Evolutionary conservation across 2,329 filamentous ascomycete species (phyloP), one percentile per base, ranked within the genome.

Genomic region (Cytospora piceicola): DNA sequence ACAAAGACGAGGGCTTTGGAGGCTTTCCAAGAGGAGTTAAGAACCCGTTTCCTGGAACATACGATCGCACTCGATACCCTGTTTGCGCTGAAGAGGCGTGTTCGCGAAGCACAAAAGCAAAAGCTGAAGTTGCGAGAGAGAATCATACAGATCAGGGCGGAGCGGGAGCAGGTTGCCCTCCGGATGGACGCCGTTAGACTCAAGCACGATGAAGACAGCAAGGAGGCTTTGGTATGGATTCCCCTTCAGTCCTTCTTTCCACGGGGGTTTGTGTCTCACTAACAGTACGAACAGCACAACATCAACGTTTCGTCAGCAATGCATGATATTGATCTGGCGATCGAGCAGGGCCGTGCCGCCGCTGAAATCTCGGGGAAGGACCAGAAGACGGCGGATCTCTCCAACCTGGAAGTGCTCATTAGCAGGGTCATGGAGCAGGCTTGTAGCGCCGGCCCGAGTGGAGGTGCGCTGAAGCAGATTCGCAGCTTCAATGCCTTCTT

Each of bases 401-500:
- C 80, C 42, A 88, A 88, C 52, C 79, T 88, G 0, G 86, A 89
- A 71, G 74, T 89, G 39, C 73, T 83, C 11, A 78, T 89, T 36
- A 82, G 83, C n/a, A 79, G 80, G 30, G 77, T 89, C 6, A 79
- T 83, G 0, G 80, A 83, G 46, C 81, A 87, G 71, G 83, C 83
- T 2, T 85, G 83, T 70, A 81, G 78, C 49, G 75, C 76, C 24
- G 80, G 82, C 60, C 77, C 79, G 11, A 78, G 79, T 0, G 85
- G 85, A 27, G 74, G 75, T 2, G 75, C 83, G 5, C 76, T 90
- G 68, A 80, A 79, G 66, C 83, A 86, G 72, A 81, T 90, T 63
- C 82, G 77, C 67, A 82, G 86, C 57, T 90, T 90, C 71, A 90
- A 90, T 69, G 81, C 81, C 36, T 87, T 90, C 69, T 76, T 90